Base-by-base conservation (phyloP, 257 asterid genomes). In the Galeopsis tetrahit region DNA sequence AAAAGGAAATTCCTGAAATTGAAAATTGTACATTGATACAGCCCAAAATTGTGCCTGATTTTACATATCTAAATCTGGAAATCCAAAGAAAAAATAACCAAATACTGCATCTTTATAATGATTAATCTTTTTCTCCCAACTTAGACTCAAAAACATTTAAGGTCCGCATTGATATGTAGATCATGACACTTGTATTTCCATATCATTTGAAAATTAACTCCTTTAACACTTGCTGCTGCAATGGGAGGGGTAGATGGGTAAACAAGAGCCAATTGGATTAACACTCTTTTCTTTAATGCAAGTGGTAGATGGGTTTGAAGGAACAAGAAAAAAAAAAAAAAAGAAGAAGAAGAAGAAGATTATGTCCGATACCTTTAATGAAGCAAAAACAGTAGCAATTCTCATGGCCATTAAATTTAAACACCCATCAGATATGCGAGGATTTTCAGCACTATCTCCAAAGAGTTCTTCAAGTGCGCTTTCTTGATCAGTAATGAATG, bases 301-400 rank as follows among this genome's bases (percentile, higher is more conserved):
- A 10, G 57, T 21, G 51, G 52, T 13, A 64, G 49, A 71, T 55
- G 70, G 33, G 42, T 3, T 51, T 72, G 60, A 42, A 33, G 48
- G 71, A 66, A 13, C 61, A 40, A 46, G 71, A 71, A 53, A 44
- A 56, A 17, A 57, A 40, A 14, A 21, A 21, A 21, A 21, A 21
- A 21, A 21, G 28, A 1, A 21, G 28, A 21, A 21, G 28, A 21
- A 21, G 28, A 21, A 60, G 73, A 15, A 38, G 33, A 69, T 66
- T 63, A 3, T 58, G 21, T 17, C 33, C 33, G 57, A 64, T 85
- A 95, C 99, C 99, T 95, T 95, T 71, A 95, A 63, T 34, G 99
- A 95, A 75, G 99, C 99, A 86, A 95, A 95, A 75, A 90, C 96
- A 15, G 98, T 95, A 75, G 97, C 89, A 63, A 95, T 81, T 80